Conservation (phyloP, 208 protist genomes). For the Leishmania mexicana region DNA sequence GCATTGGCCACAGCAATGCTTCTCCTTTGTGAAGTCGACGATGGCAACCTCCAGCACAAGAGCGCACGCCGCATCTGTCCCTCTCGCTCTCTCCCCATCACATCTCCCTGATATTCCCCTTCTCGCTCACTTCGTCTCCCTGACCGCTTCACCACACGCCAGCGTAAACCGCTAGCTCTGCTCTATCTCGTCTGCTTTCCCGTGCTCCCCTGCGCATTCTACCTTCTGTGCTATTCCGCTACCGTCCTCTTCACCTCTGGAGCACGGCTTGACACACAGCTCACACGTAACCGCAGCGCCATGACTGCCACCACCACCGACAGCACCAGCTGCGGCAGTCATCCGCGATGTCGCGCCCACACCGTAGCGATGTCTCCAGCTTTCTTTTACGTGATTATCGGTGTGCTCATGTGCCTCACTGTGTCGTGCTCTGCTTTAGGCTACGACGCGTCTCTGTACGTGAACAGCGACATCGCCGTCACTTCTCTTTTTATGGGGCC, state of each 20-base stretch:
- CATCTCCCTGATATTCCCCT: background rate
- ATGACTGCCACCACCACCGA: background rate
- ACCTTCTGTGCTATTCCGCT: background rate
- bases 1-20: background rate
- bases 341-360: background rate
- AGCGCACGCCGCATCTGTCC: background rate
- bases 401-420: conserved; percentile 4
- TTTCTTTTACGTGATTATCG: background rate
- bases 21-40: background rate
- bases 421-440: conserved; percentile 2
- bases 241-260: background rate
- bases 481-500: background rate
- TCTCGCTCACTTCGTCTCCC: background rate
- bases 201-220: background rate
- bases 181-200: background rate
- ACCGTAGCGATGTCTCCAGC: background rate
- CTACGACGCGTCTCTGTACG: conserved; percentile 13
- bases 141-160: background rate
- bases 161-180: background rate
- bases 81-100: background rate
- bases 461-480: conserved; percentile 21
- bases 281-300: background rate
- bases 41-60: background rate
- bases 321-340: background rate
- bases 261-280: background rate